Conservation (phyloP, 2,329 filamentous ascomycete genomes). For the Lasiodiplodia theobromae region DNA sequence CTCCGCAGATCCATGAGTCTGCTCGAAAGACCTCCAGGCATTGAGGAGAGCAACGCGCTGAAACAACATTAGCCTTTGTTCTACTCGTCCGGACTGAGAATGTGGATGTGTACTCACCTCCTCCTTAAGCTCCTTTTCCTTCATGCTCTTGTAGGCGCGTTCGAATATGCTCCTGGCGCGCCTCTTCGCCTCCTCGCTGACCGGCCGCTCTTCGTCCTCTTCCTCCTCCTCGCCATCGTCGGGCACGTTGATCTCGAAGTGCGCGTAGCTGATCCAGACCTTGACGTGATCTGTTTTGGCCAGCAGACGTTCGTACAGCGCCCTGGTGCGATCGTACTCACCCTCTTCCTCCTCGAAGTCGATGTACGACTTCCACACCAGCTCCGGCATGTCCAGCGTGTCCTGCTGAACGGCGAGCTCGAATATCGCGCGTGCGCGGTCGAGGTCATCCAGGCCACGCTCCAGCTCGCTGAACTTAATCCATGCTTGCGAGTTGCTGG, state of each 20-base stretch:
- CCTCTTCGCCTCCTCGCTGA: constrained; percentile 83
- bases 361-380: constrained; percentile 98
- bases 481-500: constrained; percentile 91
- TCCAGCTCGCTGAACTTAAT: constrained; percentile 96
- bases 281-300: constrained; percentile 98
- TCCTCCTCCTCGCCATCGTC: constrained; percentile 72
- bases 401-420: constrained; percentile 86
- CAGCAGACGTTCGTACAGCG: constrained; percentile 87
- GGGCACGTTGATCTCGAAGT: constrained; percentile 94
- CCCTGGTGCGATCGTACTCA: constrained; percentile 83
- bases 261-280: constrained; percentile 98
- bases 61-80: constrained; percentile 41
- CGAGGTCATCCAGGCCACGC: constrained; percentile 86
- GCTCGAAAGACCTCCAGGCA: constrained; percentile 92
- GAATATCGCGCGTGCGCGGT: constrained; percentile 87
- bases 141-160: constrained; percentile 84
- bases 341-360: constrained; percentile 97
- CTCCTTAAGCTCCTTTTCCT: constrained; percentile 88
- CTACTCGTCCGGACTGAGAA: not conserved
- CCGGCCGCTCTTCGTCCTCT: constrained; percentile 64
- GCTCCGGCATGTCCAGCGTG: constrained; percentile 92
- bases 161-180: constrained; percentile 85
- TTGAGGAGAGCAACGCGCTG: constrained; percentile 86
- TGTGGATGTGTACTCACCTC: constrained; percentile 61
- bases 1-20: constrained; percentile 76